Evolutionary conservation across 2,329 filamentous ascomycete genomes (phyloP), one percentile per base, ranked within the genome.

Genomic region (Dryadomyces quercus-mongolicae): DNA sequence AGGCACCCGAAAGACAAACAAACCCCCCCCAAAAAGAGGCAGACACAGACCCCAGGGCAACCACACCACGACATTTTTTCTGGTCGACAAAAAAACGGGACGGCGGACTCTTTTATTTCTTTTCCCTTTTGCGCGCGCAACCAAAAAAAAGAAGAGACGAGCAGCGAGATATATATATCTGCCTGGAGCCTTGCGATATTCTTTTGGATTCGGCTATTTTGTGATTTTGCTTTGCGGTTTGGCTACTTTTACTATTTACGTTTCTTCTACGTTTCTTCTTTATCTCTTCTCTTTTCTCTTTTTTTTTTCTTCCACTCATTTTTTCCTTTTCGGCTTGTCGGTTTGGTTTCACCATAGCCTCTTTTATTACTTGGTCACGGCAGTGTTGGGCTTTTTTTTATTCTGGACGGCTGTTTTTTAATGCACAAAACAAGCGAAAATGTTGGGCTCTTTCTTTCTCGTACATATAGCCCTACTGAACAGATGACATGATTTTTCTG

Each of bases 41-140:
- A 49, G 45, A 36, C 36, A 20, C 36, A 20, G 45, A 22, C 51
- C 49, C 53, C 25, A 52, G 56, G 56, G 54, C 56, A 57, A 57
- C 54, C 56, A 20, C 2, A 43, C 13, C 12, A 42, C 38, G 16
- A 8, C 25, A 5, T 31, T 31, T 34, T 12, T 31, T 43, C 43
- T 47, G 31, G 51, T 40, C 44, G 31, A 47, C 43, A 47, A 53
- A 53, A 53, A 47, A 31, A 31, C 18, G 20, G 51, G 44, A 36
- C 43, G 51, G 51, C 44, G 42, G 43, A 31, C 16, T 45, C 51
- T 47, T 50, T 22, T 25, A 31, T 31, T 38, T 54, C 46, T 44
- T 43, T 47, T 21, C 36, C n/a, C 22, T 34, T 34, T 40, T 51
- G 45, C 22, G 18, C 34, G 25, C 34, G 22, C 22, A 47, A 25